Evolutionary conservation across 2,329 filamentous ascomycete species (phyloP).

Genomic region (Thermochaetoides dissita): DNA sequence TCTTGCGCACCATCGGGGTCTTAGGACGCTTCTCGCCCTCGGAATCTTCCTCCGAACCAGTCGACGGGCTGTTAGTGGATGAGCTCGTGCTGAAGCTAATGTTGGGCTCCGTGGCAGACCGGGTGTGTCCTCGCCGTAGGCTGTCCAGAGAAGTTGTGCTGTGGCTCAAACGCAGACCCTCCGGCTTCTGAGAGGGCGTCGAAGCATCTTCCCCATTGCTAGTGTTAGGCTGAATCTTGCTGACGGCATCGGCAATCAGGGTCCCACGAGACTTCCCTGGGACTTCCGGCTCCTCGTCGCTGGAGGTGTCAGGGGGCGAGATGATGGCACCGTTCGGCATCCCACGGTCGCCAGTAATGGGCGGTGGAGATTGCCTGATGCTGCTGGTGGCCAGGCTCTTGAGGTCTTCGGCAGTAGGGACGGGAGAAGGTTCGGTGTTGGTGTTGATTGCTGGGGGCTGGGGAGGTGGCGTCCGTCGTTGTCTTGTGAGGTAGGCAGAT

Average conservation of each 20-base stretch:
- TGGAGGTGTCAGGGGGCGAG: constrained; percentile 75
- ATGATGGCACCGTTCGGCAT: constrained; percentile 78
- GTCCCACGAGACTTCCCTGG: constrained; percentile 25
- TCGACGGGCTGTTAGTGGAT: constrained; percentile 35
- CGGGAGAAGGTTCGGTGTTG: too few relatives aligned
- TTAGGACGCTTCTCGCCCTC: constrained; percentile 49
- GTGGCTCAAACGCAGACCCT: constrained; percentile 27
- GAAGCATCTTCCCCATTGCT: too few relatives aligned
- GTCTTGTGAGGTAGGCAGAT: constrained; percentile 41
- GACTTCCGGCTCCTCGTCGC: constrained; percentile 58
- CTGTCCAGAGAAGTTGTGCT: constrained; percentile 32
- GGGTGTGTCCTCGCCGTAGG: constrained; percentile 32
- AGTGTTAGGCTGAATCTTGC: constrained; percentile 45
- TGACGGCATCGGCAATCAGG: constrained; percentile 58
- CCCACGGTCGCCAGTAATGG: constrained; percentile 52
- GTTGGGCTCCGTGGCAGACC: constrained; percentile 42
- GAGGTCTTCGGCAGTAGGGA: constrained; percentile 33
- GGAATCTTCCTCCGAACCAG: constrained; percentile 47
- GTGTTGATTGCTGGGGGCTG: too few relatives aligned
- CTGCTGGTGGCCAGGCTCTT: constrained; percentile 38
- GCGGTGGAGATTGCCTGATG: constrained; percentile 73
- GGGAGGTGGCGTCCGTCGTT: constrained; percentile 35
- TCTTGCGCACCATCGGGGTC: constrained; percentile 92
- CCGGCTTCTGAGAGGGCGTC: too few relatives aligned
- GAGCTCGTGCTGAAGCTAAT: constrained; percentile 30